Percentiles rank a stretch among this genome's conserved stretches.
Evolutionary conservation across 2,329 filamentous ascomycete genomes (phyloP).

Genomic region (Penicillium sp.): DNA sequence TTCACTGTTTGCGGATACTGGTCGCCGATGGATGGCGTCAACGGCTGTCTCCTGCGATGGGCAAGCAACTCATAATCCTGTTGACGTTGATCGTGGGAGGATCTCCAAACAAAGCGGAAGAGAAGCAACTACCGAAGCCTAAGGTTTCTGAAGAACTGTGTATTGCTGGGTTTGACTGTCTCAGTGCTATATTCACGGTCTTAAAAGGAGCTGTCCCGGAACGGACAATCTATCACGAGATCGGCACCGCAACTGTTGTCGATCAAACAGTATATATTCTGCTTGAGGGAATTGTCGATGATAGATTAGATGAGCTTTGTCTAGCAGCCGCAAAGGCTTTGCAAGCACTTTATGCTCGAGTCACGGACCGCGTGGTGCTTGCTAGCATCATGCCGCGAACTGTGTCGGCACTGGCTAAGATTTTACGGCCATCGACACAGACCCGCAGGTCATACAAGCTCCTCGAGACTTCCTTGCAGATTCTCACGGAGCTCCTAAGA

Average conservation of each 20-base stretch:
- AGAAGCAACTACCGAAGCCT: conserved; percentile 20
- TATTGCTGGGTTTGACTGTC: conserved; percentile 60
- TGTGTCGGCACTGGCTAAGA: conserved; percentile 68
- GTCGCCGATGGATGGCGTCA: conserved; percentile 70
- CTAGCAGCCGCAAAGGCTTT: conserved; percentile 60
- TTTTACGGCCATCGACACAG: conserved; percentile 60
- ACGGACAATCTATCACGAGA: conserved; percentile 39
- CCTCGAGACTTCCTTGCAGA: conserved; percentile 53
- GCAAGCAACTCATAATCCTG: conserved; percentile 75
- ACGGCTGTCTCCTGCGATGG: conserved; percentile 61
- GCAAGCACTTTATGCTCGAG: conserved; percentile 51
- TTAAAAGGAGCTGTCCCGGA: conserved; percentile 44
- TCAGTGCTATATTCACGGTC: conserved; percentile 57
- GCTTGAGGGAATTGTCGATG: conserved; percentile 62
- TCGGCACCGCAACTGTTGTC: conserved; percentile 62
- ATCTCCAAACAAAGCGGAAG: conserved; percentile 47
- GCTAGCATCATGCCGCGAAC: conserved; percentile 82
- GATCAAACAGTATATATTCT: conserved; percentile 75
- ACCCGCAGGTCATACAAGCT: conserved; percentile 55
- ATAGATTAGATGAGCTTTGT: conserved; percentile 59
- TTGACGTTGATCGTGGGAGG: conserved; percentile 73
- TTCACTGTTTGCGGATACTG: conserved; percentile 66
- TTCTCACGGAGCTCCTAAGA: conserved; percentile 44
- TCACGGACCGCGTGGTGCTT: conserved; percentile 65
- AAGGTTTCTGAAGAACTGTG: conserved; percentile 61